Evolutionary conservation across 148 eudicot genomes (phyloP), one percentile per base, ranked within the genome.

Genomic region (Bassia scoparia): DNA sequence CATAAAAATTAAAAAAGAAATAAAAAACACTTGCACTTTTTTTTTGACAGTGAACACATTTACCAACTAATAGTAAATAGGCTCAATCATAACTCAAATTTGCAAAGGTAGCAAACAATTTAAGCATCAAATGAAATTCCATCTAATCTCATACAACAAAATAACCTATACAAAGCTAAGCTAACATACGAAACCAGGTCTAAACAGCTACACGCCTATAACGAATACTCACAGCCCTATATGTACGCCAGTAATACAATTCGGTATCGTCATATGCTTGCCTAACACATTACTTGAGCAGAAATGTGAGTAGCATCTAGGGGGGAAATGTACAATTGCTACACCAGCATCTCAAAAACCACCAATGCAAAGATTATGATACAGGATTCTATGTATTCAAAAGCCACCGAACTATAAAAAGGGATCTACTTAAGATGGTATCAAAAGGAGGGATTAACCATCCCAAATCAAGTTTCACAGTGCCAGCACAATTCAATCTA

Each of bases 281-380:
- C 71, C 74, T 74, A 74, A 43, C 63, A 54, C 54, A 53, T n/a
- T 37, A 46, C 73, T 56, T 67, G 48, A 31, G 29, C 37, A 70
- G 60, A 69, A 64, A 59, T 56, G 49, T 58, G 74, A 69, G 78
- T 59, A 63, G 69, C 84, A 70, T 65, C 71, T 62, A 41, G 14
- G 70, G 74, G 29, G 43, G 70, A 74, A 73, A 77, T 81, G 73
- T 74, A 81, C 84, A 81, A 37, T 59, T 64, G 80, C 81, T 75
- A 81, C 81, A 58, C 73, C 72, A 74, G 41, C 71, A 74, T 66
- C 68, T 66, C 67, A 34, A 69, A 74, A 50, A 61, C 68, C 50
- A 60, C 78, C 69, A 81, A 23, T 52, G 31, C 74, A 81, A 76
- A 70, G 29, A 64, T 70, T 71, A 68, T 46, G 53, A 66, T 74